Conservation (phyloP, 2,329 filamentous ascomycete genomes). For the Seiridium unicorne region DNA sequence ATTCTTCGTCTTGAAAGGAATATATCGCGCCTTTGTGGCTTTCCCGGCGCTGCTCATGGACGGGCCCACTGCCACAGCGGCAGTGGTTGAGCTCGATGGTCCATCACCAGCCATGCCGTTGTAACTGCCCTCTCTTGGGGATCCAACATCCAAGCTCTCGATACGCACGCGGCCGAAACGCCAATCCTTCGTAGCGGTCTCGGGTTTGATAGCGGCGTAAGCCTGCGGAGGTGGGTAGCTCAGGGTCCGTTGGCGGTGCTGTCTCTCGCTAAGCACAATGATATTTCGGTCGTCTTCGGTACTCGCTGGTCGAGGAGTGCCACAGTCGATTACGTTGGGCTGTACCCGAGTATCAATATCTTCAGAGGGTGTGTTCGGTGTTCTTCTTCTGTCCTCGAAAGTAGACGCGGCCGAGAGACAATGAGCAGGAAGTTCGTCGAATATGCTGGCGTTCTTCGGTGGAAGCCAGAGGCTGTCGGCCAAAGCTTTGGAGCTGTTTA, state of each 20-base stretch:
- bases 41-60: conserved; percentile 60
- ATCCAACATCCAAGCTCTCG: conserved; percentile 74
- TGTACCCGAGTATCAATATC: conserved; percentile 10
- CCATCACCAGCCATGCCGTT: conserved; percentile 32
- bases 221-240: conserved; percentile 43
- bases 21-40: conserved; percentile 79
- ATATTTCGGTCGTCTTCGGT: conserved; percentile 31
- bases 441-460: conserved; percentile 45
- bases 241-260: conserved; percentile 31
- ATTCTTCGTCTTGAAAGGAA: conserved; percentile 67
- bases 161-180: conserved; percentile 77
- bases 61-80: conserved; percentile 52
- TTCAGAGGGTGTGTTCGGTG: conserved; percentile 5
- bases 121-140: conserved; percentile 20
- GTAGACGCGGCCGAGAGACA: background rate
- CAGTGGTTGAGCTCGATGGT: conserved; percentile 42
- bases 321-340: conserved; percentile 48
- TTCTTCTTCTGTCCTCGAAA: background rate
- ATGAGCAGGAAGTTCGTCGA: conserved; percentile 47
- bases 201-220: conserved; percentile 42
- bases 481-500: conserved; percentile 9
- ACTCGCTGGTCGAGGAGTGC: conserved; percentile 34
- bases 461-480: conserved; percentile 48
- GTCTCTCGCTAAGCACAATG: conserved; percentile 36
- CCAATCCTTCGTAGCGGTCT: conserved; percentile 65